Base-by-base conservation (phyloP, 306 rosid genomes). In the Trichosanthes truncata region DNA sequence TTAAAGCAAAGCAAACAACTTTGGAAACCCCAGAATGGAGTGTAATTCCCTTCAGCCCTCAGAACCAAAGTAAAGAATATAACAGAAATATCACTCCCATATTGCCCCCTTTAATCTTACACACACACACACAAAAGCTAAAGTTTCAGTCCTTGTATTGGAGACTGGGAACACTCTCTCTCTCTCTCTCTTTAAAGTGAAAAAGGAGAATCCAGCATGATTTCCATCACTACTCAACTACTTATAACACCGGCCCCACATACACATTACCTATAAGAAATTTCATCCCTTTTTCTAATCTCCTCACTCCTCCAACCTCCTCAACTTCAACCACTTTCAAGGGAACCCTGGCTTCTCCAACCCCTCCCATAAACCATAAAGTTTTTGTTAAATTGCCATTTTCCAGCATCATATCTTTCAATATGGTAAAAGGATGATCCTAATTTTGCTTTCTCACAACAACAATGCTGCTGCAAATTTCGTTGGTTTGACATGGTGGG, bases 121-220 rank as follows among this genome's bases (percentile, higher is more conserved):
- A 6, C 69, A 35, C 71, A 33, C 18, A 41, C 17, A 68, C 82
- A 88, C 88, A 77, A 88, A 93, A 93, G 94, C 84, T 90, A 88
- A 90, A 91, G 97, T 78, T 86, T 78, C 97, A 89, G 97, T 89
- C 92, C 69, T 95, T 95, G 97, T 91, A 91, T 88, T 80, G 92
- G 89, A 95, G 97, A 92, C 96, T 82, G 95, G 96, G 90, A 92
- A 92, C 97, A 92, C 89, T 48, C 10, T 31, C 31, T 29, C 80
- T 15, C 80, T 15, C 74, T 23, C 61, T 62, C 35, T 18, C 48
- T 59, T 20, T 46, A 63, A 72, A 31, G 36, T 69, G 51, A 71
- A 60, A 73, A 76, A 59, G 15, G 55, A 71, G 72, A 35, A 49
- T 60, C 60, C 78, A 80, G 79, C 97, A 87, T 87, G 89, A 91